A percentile compares a stretch with the other conserved stretches of the same genome.
Conservation (phyloP, 2,329 filamentous ascomycete species). For the Phyllosticta citrichinensis region DNA sequence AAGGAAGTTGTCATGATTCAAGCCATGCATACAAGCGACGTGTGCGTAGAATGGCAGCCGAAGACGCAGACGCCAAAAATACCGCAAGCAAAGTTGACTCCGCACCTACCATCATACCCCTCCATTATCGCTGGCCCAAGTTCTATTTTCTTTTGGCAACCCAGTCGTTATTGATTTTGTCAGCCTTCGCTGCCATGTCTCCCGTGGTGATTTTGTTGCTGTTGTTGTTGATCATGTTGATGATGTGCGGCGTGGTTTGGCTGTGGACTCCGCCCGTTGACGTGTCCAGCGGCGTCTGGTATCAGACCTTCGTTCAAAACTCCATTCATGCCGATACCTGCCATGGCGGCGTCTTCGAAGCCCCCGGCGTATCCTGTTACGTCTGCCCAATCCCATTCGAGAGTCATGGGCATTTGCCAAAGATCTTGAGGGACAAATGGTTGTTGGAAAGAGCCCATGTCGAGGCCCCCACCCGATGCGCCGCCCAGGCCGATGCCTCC, state of each 20-base stretch:
- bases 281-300: background rate
- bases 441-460: conserved; percentile 53
- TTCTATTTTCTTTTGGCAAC: background rate
- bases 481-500: background rate
- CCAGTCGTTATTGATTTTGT: background rate
- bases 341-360: conserved; percentile 20
- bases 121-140: background rate
- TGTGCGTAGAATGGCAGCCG: background rate
- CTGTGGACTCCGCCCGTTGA: background rate
- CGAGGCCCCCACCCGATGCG: background rate
- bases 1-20: background rate
- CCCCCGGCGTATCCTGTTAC: conserved; percentile 27
- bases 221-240: background rate
- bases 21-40: background rate
- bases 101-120: background rate
- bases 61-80: background rate
- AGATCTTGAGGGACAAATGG: conserved; percentile 87
- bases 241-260: background rate
- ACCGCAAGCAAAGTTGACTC: background rate
- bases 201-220: background rate
- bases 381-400: conserved; percentile 77
- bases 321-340: conserved; percentile 9
- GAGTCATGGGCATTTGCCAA: conserved; percentile 90
- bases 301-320: conserved; percentile 1
- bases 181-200: background rate